Base-by-base conservation (phyloP, 1,139 yeast species). In the Geotrichum europaeum region DNA sequence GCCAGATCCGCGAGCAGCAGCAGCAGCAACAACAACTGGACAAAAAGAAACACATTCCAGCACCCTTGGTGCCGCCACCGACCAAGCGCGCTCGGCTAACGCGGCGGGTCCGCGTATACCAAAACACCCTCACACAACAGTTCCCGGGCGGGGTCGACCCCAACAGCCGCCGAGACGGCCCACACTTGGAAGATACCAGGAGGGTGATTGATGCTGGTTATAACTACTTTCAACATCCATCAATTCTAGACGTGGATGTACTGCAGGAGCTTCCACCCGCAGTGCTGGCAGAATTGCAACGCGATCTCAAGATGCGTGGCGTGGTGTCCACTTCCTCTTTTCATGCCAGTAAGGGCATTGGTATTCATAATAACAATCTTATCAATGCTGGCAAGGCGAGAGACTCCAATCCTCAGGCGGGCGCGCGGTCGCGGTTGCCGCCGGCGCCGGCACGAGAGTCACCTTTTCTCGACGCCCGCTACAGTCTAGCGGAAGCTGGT, bases 81-180 rank as follows among this genome's bases (percentile, higher is more conserved):
- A 34, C 49, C 32, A 36, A 24, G 15, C 32, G 34, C 30, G 43
- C 25, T 4, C 40, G 43, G n/a, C 28, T 30, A n/a, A 32, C 20
- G 5, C 54, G 43, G 13, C 30, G 50, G 7, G 36, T 36, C 22
- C 53, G 58, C 5, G 53, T 49, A 9, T 52, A 53, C 36, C 58
- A 55, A 55, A 55, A 55, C 49, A 55, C 58, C n/a, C 49, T 55
- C 13, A 55, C 58, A n/a, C 58, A 55, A 25, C 49, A 28, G 24
- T 55, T 47, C 28, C 40, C 32, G 1, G 28, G 43, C 20, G 24
- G 22, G 12, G 20, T 7, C 32, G 49, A 47, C 34, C 13, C n/a
- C 18, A 25, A 3, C 34, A 40, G 25, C 18, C n/a, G 45, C 12
- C 9, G 15, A n/a, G n/a, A 32, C 34, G 36, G 20, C 18, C 25